Evolutionary conservation across 495 filamentous ascomycete species (phyloP), one percentile per base, ranked within the genome.

Genomic region (Penicillium macrosclerotiorum): DNA sequence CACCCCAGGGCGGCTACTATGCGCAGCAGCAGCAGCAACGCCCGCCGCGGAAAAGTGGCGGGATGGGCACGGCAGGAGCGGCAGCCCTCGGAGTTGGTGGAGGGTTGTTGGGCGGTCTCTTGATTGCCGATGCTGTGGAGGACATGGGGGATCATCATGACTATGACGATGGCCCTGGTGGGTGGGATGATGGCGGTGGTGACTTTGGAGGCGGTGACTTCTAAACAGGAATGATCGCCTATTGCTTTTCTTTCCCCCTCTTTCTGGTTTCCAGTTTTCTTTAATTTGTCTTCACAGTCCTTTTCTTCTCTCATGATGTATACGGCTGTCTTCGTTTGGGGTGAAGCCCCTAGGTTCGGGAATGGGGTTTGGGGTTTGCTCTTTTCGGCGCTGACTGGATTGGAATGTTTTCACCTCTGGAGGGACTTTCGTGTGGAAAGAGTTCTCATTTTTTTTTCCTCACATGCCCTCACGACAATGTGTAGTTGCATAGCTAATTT

Each of bases 51-150:
- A 56, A 50, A 22, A 26, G 35, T 3, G 57, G 54, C 31, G 83
- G 84, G 0, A 74, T 89, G 72, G 87, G 85, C 16, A 71, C 71
- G 32, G 79, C 72, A 1, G 86, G 86, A 34, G 86, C 79, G 19
- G 86, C 84, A 7, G 89, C 88, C 13, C 64, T 92, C 47, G 89
- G 89, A 62, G 57, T 88, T 7, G 89, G 88, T 35, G 89, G 82
- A 43, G 89, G 89, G 42, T 49, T 94, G 55, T 30, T 91, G 3
- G 88, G 87, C 47, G 88, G 88, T 8, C 68, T 73, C 51, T 36
- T 91, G 59, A 57, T 94, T 30, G 84, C 75, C 3, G 76, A 86
- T 56, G 82, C 80, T 8, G 69, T 89, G 34, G 60, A 81, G 33
- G 83, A 84, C 32, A 36, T 60, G 20, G 57, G 37, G 13, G 57